Base-by-base conservation (phyloP, 2,329 filamentous ascomycete genomes). In the Fusarium clavum region DNA sequence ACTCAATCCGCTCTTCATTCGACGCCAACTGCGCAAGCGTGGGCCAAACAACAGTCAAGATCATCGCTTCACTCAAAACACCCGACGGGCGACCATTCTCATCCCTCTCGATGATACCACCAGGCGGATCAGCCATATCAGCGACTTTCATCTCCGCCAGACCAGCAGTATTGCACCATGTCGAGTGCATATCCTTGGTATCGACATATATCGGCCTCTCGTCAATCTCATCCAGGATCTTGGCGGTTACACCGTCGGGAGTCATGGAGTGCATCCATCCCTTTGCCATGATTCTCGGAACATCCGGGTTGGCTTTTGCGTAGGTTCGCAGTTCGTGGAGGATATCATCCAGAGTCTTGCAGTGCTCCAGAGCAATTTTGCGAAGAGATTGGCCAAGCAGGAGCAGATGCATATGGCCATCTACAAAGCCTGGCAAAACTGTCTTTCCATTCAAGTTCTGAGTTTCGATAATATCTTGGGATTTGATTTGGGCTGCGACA, bases 181-280 rank as follows among this genome's bases (percentile, higher is more conserved):
- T 83, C 1, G 84, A 86, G 71, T 88, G 86, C 67, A 88, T 76
- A 57, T 88, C 86, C 68, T 87, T 87, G 5, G 84, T 83, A 62
- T 88, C 86, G 59, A 88, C 82, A 58, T 85, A 88, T 29, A 88
- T 87, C 3, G 87, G 86, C 41, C 86, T 77, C 3, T 82, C 77
- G 59, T 88, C 86, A 16, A 88, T 71, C 66, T 85, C 85, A 62
- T 88, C 86, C 3, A 88, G 75, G 18, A 77, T 24, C 43, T 64
- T 72, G 2, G 84, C 83, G 27, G 83, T 79, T 1, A 86, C 85
- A 14, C 82, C 79, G 8, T 78, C 79, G 0, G 80, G 80, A 1
- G 82, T 84, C 80, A 83, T 82, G 4, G 81, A 83, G 67, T 87
- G 85, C 82, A 84, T 86, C 87, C 87, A 89, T 8, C 86, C 85